Evolutionary conservation across 352 stramenopile species (phyloP).

Genomic region (Pythium rishiriense): DNA sequence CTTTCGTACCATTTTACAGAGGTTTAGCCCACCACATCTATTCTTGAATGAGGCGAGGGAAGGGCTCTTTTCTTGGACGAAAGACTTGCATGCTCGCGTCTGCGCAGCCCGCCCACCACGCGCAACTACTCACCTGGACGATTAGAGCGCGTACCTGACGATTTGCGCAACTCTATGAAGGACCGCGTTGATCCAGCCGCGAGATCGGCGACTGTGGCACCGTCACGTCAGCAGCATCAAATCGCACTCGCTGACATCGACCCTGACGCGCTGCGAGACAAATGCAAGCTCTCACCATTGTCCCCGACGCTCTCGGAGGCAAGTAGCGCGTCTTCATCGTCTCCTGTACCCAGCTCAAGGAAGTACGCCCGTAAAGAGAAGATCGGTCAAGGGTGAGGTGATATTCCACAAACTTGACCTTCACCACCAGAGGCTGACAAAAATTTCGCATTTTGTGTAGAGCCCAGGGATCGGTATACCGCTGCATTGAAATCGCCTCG

Average conservation of each 20-base stretch:
- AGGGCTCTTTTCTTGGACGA: no score
- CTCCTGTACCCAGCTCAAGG: slow-evolving; percentile 21
- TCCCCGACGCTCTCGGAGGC: slow-evolving; percentile 37
- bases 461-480: slow-evolving; percentile 74
- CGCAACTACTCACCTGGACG: no score
- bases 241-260: slow-evolving; percentile 11
- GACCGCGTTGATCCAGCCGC: background rate
- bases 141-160: background rate
- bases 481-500: slow-evolving; percentile 56
- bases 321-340: slow-evolving; percentile 26
- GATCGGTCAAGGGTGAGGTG: slow-evolving; percentile 67
- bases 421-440: slow-evolving; percentile 11
- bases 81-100: no score
- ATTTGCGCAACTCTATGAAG: no score
- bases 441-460: background rate
- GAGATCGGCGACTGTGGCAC: background rate
- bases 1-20: no score
- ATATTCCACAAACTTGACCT: background rate
- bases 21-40: no score
- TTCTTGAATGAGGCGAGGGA: no score
- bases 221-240: slow-evolving; percentile 21
- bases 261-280: background rate
- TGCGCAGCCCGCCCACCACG: no score
- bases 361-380: slow-evolving; percentile 71
- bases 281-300: slow-evolving; percentile 6